phyloP scores from a whole-genome alignment of 1,284 basidiomycete species.

The Cutaneotrichosporon curvatum region DNA sequence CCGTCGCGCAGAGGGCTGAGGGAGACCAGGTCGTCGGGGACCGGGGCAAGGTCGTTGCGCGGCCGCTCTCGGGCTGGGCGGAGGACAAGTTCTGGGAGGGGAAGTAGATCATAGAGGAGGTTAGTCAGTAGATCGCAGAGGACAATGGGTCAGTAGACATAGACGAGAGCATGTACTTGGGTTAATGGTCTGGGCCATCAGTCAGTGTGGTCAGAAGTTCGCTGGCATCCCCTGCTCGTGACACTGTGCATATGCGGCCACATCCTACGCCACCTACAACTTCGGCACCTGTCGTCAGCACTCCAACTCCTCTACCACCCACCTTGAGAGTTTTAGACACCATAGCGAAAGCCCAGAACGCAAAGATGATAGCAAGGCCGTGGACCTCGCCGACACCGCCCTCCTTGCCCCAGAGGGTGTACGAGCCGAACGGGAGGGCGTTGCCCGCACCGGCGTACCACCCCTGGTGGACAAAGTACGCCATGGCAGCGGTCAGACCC shows the following conservation, averaged over 20 bases:
- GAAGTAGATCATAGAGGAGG: neutral
- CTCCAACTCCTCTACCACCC: constrained; percentile 7
- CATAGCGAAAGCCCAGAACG: constrained; percentile 83
- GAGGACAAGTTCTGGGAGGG: constrained; percentile 26
- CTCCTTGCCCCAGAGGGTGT: constrained; percentile 62
- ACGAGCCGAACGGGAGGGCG: constrained; percentile 57
- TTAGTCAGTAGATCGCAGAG: too few species aligned
- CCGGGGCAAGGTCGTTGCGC: constrained; percentile 27
- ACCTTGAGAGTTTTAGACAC: constrained; percentile 86
- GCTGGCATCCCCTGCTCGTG: too few species aligned
- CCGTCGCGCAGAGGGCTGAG: constrained; percentile 1
- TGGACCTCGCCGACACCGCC: constrained; percentile 77
- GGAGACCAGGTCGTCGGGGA: constrained; percentile 49
- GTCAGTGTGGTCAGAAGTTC: too few species aligned
- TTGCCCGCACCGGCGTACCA: constrained; percentile 55
- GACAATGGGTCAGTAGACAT: too few species aligned
- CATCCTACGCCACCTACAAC: constrained; percentile 5
- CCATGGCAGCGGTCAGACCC: constrained; percentile 69
- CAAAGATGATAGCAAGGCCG: constrained; percentile 63
- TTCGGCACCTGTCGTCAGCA: constrained; percentile 13
- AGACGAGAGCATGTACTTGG: too few species aligned
- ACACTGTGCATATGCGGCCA: too few species aligned
- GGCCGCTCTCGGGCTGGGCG: constrained; percentile 19
- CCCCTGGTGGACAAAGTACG: constrained; percentile 73
- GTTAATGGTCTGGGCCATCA: too few species aligned